Evolutionary conservation across 768 basidiomycete species (phyloP).

Genomic region (Leucocoprinus sp.): DNA sequence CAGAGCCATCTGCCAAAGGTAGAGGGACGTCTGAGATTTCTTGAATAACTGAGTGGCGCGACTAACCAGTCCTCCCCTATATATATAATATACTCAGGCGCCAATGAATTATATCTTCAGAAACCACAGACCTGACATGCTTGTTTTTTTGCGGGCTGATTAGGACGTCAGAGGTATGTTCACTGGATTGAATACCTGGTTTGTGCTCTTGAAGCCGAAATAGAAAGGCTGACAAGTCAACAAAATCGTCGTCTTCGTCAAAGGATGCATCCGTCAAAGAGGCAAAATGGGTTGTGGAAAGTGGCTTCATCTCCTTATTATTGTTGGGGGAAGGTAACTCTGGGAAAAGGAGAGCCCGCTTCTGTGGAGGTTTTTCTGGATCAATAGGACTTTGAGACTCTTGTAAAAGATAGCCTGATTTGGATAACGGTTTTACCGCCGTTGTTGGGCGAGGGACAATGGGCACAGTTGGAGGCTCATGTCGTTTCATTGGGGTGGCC

Average conservation of each 20-base stretch:
- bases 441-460: not conserved
- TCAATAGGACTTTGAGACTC: not conserved
- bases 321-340: not conserved
- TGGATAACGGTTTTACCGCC: not conserved
- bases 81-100: not conserved
- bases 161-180: not conserved
- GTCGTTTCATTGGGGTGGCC: not conserved
- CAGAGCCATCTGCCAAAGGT: constrained; percentile 47
- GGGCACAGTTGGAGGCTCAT: not conserved
- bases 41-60: constrained; percentile 36
- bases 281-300: constrained; percentile 1
- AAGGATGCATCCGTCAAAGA: not conserved
- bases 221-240: constrained; percentile 2
- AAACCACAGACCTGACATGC: constrained; percentile 7
- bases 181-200: not conserved
- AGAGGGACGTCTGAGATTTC: constrained; percentile 34
- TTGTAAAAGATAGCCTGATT: not conserved
- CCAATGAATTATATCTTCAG: not conserved
- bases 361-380: constrained; percentile 2
- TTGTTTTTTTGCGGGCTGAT: constrained; percentile 7
- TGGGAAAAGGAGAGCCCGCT: not conserved
- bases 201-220: not conserved
- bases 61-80: constrained; percentile 51
- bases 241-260: not conserved
- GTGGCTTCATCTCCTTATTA: constrained; percentile 5